phyloP scores from a whole-genome alignment of 148 eudicot species.

The Selenicereus undatus region DNA sequence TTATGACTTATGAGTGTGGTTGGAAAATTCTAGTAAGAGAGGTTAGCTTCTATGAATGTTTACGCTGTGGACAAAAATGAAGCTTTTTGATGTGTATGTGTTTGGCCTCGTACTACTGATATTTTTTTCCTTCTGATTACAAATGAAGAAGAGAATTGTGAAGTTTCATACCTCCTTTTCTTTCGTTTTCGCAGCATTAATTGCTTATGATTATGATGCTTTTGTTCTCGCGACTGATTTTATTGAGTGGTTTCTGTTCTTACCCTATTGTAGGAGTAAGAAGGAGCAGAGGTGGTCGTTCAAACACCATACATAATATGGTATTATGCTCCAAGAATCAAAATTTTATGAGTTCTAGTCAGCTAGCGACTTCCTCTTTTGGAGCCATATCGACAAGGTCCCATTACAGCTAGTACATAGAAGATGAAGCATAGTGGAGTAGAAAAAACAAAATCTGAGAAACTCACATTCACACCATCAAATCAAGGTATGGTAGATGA shows the following conservation, averaged over 20 bases:
- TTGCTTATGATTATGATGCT: slow-evolving; percentile 8
- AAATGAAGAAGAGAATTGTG: neutral
- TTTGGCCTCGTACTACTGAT: neutral
- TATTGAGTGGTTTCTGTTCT: slow-evolving; percentile 25
- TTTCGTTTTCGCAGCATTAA: slow-evolving; percentile 5
- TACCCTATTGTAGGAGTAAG: slow-evolving; percentile 12
- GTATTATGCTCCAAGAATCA: slow-evolving; percentile 9
- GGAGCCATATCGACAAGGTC: neutral
- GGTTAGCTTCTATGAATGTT: neutral
- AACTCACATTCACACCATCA: neutral
- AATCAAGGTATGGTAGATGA: neutral
- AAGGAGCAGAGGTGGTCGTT: slow-evolving; percentile 24
- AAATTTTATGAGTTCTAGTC: slow-evolving; percentile 9
- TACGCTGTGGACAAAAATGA: neutral
- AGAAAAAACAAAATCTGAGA: neutral
- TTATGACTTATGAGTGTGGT: too few relatives aligned
- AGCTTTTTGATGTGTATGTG: neutral
- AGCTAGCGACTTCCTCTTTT: slow-evolving; percentile 9
- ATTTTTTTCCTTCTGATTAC: neutral
- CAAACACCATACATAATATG: slow-evolving; percentile 24
- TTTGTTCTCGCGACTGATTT: slow-evolving; percentile 12
- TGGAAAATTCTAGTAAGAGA: neutral
- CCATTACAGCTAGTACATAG: slow-evolving; percentile 7
- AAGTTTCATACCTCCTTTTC: slow-evolving; percentile 1
- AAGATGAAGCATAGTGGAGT: slow-evolving; percentile 3